Evolutionary conservation across 1,139 yeast species (phyloP), one percentile per base, ranked within the genome.

Genomic region (Pneumocystis oryctolagi): DNA sequence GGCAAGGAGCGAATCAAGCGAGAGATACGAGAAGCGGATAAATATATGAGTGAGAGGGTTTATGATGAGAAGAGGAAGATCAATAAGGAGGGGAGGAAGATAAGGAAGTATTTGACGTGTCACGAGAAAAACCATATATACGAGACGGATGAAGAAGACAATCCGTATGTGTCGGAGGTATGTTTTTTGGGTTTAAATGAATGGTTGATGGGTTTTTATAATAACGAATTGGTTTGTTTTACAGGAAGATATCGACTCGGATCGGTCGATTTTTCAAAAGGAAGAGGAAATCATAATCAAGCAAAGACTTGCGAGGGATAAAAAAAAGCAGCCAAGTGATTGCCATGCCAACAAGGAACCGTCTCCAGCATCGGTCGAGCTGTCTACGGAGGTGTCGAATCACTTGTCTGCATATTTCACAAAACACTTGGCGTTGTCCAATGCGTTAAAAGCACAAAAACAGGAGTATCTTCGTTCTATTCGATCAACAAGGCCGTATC

Each of bases 81-180:
- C 61, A 96, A 90, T 74, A 89, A 88, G 72, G 96, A 89, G 73
- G 97, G 97, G 67, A 84, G 84, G 70, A 85, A 86, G 70, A 81
- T 92, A 67, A 82, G 89, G 69, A 87, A 87, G 73, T 90, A 92
- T 2, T 79, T 92, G 70, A 84, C 87, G 68, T 85, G 89, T 69
- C 83, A 94, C 60, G 98, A 92, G 73, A 85, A 89, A 74, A 85
- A 85, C 68, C 95, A 89, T 55, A 85, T 87, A 65, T 92, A 92
- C 73, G 97, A 92, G 64, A 83, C 92, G 62, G 96, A 89, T 68
- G 95, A 87, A 67, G 95, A 89, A 62, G 89, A 84, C 57, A 88
- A 89, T 40, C 66, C 66, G 16, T 65, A 65, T 39, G 67, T 60
- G 16, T 65, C 67, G 31, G 31, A 63, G 14, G 30, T 40, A 53